phyloP scores from a whole-genome alignment of 192 early-diverging fungal species.

The Kappamyces sp. region DNA sequence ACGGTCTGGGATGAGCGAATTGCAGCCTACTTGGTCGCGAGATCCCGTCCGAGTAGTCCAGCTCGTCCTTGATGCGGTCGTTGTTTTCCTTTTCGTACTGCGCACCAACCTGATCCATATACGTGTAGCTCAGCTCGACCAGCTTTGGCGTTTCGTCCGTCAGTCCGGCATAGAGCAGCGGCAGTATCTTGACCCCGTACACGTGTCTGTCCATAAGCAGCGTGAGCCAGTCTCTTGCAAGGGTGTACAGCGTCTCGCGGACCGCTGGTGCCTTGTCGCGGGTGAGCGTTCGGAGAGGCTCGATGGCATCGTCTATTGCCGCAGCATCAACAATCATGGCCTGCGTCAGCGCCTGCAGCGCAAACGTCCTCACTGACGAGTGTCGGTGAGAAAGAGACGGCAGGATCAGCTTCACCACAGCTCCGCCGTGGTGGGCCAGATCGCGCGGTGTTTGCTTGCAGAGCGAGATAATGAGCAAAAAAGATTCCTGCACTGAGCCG shows the following conservation, averaged over 20 bases:
- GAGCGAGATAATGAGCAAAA: conserved; percentile 33
- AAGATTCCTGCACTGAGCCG: conserved; percentile 35
- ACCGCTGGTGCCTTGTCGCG: conserved; percentile 45
- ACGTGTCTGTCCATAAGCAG: conserved; percentile 45
- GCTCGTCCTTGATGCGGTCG: conserved; percentile 47
- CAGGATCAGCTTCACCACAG: conserved; percentile 34
- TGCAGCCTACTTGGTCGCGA: not conserved
- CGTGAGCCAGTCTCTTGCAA: conserved; percentile 34
- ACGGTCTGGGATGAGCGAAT: conserved; percentile 22
- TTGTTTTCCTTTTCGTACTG: conserved; percentile 53
- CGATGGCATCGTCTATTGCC: conserved; percentile 35
- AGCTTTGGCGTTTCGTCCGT: conserved; percentile 40
- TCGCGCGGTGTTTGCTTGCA: conserved; percentile 15
- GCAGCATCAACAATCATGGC: conserved; percentile 39
- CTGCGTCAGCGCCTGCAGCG: conserved; percentile 28
- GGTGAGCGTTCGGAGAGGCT: conserved; percentile 30
- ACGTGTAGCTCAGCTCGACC: conserved; percentile 7
- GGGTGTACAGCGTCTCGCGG: conserved; percentile 38
- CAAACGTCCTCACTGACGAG: conserved; percentile 38
- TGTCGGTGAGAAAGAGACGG: conserved; percentile 45
- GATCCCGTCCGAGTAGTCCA: conserved; percentile 41
- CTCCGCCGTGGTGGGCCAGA: conserved; percentile 24
- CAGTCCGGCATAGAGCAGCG: conserved; percentile 38
- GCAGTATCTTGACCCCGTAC: conserved; percentile 44
- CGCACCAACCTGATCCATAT: conserved; percentile 37